phyloP scores from a whole-genome alignment of 257 asterid species.

The Solanum piurae region DNA sequence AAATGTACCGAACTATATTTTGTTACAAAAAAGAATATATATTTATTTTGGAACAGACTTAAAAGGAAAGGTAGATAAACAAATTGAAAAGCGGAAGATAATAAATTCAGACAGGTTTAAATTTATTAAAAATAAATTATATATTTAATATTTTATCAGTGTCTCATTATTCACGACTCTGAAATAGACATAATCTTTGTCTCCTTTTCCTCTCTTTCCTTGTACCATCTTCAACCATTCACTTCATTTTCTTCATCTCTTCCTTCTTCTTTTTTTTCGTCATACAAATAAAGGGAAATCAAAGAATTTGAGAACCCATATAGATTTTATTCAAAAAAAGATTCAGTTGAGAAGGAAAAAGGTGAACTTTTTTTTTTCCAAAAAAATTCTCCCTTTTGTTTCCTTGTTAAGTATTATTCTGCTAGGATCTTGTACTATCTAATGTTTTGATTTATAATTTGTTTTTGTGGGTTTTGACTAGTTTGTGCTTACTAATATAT shows the following conservation, averaged over 20 bases:
- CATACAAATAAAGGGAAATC: background rate
- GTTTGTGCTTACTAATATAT: background rate
- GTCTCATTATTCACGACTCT: background rate
- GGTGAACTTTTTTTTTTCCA: background rate
- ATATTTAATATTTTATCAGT: background rate
- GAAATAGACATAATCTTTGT: background rate
- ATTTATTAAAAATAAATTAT: background rate
- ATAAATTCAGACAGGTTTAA: background rate
- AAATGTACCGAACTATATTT: too few relatives aligned
- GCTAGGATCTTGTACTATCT: background rate
- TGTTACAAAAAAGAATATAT: too few relatives aligned
- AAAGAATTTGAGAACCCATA: background rate
- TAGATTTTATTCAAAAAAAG: background rate
- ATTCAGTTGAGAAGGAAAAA: background rate
- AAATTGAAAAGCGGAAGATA: too few relatives aligned
- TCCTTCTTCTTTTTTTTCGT: background rate
- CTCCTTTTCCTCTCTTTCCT: conserved; percentile 4
- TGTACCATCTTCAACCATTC: conserved; percentile 9
- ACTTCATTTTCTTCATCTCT: background rate
- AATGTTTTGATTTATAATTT: background rate
- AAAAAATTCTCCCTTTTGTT: background rate
- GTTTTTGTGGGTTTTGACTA: background rate
- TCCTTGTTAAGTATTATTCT: background rate
- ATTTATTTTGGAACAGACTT: too few relatives aligned
- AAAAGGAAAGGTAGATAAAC: too few relatives aligned